A percentile compares a stretch with the other conserved stretches of the same genome.
Conservation (phyloP, 2,329 filamentous ascomycete species). For the Monilinia vaccinii-corymbosi region DNA sequence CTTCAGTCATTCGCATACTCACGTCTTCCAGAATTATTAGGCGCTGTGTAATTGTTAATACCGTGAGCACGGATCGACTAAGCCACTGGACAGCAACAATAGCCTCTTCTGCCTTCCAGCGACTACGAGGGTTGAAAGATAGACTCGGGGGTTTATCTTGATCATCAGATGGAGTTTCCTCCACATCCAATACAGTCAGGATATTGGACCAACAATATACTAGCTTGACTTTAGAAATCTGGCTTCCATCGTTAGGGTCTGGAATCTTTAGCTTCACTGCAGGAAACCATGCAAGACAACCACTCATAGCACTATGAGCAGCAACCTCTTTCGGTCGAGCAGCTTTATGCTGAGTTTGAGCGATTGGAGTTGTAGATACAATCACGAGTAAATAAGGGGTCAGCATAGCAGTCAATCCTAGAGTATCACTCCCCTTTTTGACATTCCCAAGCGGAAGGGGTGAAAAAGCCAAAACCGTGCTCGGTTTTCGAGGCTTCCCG, state of each 20-base stretch:
- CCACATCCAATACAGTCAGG: slow-evolving; percentile 84
- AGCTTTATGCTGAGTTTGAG: slow-evolving; percentile 93
- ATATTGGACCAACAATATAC: slow-evolving; percentile 99
- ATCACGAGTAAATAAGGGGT: slow-evolving; percentile 94
- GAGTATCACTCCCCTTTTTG: slow-evolving; percentile 73
- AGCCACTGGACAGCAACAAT: slow-evolving; percentile 97
- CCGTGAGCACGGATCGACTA: slow-evolving; percentile 80
- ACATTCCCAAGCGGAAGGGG: slow-evolving; percentile 90
- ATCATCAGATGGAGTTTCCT: slow-evolving; percentile 59
- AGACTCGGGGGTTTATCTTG: slow-evolving; percentile 71
- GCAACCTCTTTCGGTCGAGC: slow-evolving; percentile 83
- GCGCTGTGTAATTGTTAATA: slow-evolving; percentile 89
- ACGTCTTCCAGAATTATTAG: slow-evolving; percentile 87
- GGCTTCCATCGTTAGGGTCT: slow-evolving; percentile 56
- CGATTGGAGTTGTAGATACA: slow-evolving; percentile 91
- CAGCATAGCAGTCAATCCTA: slow-evolving; percentile 89
- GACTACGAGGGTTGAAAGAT: slow-evolving; percentile 70
- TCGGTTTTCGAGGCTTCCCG: slow-evolving; percentile 72
- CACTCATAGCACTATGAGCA: slow-evolving; percentile 85
- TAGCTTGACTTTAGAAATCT: slow-evolving; percentile 73
- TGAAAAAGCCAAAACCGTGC: slow-evolving; percentile 87
- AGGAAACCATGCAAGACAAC: slow-evolving; percentile 94
- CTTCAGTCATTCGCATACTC: slow-evolving; percentile 83
- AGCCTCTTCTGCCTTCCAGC: slow-evolving; percentile 90
- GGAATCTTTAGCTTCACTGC: slow-evolving; percentile 82